Evolutionary conservation across 2,329 filamentous ascomycete species (phyloP).

Genomic region (Neofusicoccum kwambonambiense): DNA sequence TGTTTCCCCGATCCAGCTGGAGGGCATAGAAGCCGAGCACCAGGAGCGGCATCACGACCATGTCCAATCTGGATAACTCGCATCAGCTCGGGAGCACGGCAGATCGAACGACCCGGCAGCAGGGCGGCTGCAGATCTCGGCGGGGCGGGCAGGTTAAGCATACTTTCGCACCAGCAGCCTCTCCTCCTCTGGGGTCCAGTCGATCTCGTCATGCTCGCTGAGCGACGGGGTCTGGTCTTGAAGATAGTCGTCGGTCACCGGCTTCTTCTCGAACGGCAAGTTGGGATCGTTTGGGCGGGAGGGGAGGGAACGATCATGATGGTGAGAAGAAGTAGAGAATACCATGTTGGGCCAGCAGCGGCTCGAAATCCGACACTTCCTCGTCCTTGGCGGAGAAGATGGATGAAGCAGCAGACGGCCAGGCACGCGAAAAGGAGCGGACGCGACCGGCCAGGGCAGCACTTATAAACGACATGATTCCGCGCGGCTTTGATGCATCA

Average conservation of each 20-base stretch:
- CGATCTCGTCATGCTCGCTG: conserved; percentile 15
- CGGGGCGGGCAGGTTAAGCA: neutral
- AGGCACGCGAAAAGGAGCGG: neutral
- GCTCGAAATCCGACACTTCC: neutral
- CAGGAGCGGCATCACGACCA: conserved; percentile 27
- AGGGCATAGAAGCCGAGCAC: conserved; percentile 30
- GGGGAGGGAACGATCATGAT: neutral
- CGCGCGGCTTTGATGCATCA: neutral
- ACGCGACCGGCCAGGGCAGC: neutral
- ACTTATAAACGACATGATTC: conserved; percentile 8
- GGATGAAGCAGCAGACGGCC: conserved; percentile 4
- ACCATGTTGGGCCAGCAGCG: conserved; percentile 11
- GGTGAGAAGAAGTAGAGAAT: conserved; percentile 4
- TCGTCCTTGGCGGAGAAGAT: conserved; percentile 7
- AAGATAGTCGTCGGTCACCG: conserved; percentile 8
- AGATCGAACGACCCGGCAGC: no score
- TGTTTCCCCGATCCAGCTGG: conserved; percentile 34
- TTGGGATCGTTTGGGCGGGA: neutral
- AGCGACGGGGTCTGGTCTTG: conserved; percentile 15
- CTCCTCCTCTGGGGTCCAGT: conserved; percentile 21
- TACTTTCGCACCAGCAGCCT: conserved; percentile 18
- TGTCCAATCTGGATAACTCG: conserved; percentile 6
- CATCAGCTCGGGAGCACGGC: neutral
- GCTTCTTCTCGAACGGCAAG: neutral
- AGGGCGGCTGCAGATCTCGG: no score